Base-by-base conservation (phyloP, 805 yeast species). In the Isabelozyma heimii region DNA sequence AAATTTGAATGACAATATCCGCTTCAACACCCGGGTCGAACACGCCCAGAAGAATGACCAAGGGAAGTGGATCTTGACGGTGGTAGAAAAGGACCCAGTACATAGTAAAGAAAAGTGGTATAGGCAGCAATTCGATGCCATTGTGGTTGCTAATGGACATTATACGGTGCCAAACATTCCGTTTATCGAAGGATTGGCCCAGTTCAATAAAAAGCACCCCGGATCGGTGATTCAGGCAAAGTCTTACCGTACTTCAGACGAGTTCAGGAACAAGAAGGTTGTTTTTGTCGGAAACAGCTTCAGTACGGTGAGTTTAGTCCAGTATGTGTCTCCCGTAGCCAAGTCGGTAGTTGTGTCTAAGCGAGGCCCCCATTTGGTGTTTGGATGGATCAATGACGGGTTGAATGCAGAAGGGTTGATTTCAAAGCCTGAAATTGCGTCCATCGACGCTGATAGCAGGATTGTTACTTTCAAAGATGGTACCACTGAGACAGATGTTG, bases 111-210 rank as follows among this genome's bases (percentile, higher is more conserved):
- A 50, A 51, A 51, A 54, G 30, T 78, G 82, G 82, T 77, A 78
- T 51, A 61, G 55, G 24, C 79, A 79, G 46, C 61, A 59, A 33
- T 82, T 75, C 53, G 91, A 87, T 59, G 87, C 82, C 8, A 79
- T 87, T 6, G 79, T 82, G 2, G 62, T 85, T 8, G 86, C 89
- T 6, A 69, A 79, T 7, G 94, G 94, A 1, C 82, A 82, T 50
- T 84, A 77, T 61, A 79, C 84, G 42, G 69, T 77, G 26, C 92
- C 94, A 0, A 73, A 59, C 53, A 64, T 81, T 44, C 92, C 94
- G 1, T 66, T 73, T 16, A 72, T 77, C 41, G 61, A 65, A 1
- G 91, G 91, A 0, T 58, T 87, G 24, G 61, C 67, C 10, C 76
- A 74, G 47, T 83, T 80, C 77, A 62, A 65, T 43, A 54, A 54